A percentile compares a stretch with the other conserved stretches of the same genome.
These are phyloP conservation scores for Limnanthes douglasii DNA, from an alignment of 345 rosid species.

Conservation along the genomic window DNA sequence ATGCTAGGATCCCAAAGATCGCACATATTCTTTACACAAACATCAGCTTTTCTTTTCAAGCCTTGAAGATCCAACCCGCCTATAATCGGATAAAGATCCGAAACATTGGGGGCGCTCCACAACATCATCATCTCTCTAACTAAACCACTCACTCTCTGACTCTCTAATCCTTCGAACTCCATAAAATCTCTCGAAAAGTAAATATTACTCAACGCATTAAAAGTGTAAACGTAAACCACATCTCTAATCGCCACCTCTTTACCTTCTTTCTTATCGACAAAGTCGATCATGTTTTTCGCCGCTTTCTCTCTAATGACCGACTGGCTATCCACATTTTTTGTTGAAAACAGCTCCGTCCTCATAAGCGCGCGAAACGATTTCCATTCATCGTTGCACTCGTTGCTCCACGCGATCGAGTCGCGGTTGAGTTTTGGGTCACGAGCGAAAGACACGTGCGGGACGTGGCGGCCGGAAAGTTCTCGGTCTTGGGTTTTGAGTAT, in stretches of 20 bases:
- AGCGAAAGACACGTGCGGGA: neutral
- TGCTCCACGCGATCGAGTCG: constrained; percentile 2
- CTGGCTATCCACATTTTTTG: constrained; percentile 1
- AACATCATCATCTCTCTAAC: constrained; percentile 4
- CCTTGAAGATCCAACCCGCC: constrained; percentile 9
- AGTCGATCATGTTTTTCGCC: constrained; percentile 2
- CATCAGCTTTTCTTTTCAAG: neutral
- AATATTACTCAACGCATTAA: neutral
- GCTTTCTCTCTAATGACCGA: constrained; percentile 3
- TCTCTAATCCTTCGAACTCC: neutral
- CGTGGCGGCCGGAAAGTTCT: constrained; percentile 8
- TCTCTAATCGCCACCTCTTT: constrained; percentile 2
- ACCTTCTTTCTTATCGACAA: constrained; percentile 2
- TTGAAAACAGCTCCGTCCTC: constrained; percentile 5
- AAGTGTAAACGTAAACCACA: neutral
- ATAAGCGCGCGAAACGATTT: constrained; percentile 1
- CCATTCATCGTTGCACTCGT: constrained; percentile 7
- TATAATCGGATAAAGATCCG: constrained; percentile 6
- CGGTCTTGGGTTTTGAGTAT: constrained; percentile 14
- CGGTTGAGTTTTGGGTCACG: neutral
- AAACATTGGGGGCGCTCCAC: constrained; percentile 2
- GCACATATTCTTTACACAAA: neutral
- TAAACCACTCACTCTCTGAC: neutral
- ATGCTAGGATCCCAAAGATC: constrained; percentile 2
- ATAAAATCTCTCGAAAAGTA: neutral